phyloP scores from a whole-genome alignment of 805 yeast species.

The Yamadazyma nakazawae region DNA sequence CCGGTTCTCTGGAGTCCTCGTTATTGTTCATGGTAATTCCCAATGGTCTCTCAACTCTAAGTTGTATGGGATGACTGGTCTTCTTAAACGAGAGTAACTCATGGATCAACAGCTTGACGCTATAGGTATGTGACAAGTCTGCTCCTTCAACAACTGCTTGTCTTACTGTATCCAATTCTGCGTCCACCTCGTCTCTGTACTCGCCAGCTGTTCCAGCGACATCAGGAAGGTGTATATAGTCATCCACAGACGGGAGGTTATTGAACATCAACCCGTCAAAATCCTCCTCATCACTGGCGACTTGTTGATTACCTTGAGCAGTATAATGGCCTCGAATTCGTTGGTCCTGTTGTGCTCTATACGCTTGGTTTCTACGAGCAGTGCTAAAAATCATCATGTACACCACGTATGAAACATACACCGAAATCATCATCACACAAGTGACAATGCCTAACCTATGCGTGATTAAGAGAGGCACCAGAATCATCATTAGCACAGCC shows the following conservation, averaged over 20 bases:
- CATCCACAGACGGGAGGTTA: conserved; percentile 5
- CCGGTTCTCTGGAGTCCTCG: neutral
- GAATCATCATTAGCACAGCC: conserved; percentile 43
- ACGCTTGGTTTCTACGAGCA: conserved; percentile 13
- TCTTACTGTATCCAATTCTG: conserved; percentile 13
- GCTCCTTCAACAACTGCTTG: conserved; percentile 9
- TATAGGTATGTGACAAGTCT: conserved; percentile 15
- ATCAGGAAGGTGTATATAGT: conserved; percentile 22
- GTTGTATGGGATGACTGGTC: neutral
- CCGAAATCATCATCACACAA: conserved; percentile 51
- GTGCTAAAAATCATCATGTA: conserved; percentile 37
- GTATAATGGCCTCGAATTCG: conserved; percentile 8
- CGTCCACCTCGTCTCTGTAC: conserved; percentile 11
- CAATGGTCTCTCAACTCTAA: conserved; percentile 9
- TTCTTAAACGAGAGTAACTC: conserved; percentile 24
- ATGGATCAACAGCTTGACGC: conserved; percentile 28
- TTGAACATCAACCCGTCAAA: neutral
- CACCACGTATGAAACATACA: conserved; percentile 59
- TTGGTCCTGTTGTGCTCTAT: conserved; percentile 23
- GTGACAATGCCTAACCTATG: conserved; percentile 54
- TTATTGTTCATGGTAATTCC: conserved; percentile 10
- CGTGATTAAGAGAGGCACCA: conserved; percentile 52
- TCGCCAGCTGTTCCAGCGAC: conserved; percentile 22
- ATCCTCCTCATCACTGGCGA: neutral
- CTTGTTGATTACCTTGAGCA: neutral